These are phyloP conservation scores for Zoysia matrella DNA, from an alignment of 202 grass and related monocot species.

Conservation along the genomic window DNA sequence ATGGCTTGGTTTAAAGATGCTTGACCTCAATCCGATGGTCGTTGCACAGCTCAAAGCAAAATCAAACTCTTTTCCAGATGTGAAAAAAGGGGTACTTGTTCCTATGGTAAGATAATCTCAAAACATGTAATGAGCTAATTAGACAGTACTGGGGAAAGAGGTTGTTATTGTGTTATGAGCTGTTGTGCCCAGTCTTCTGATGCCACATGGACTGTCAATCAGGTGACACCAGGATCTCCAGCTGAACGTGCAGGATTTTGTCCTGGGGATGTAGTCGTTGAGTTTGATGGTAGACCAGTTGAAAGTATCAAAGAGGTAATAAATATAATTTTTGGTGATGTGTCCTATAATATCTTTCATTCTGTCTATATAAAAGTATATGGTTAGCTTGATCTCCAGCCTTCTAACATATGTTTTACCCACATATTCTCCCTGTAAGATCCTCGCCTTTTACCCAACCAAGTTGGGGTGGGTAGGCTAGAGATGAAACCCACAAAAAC, in stretches of 20 bases:
- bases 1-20: slow-evolving; percentile 89
- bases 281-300: slow-evolving; percentile 76
- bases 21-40: slow-evolving; percentile 75
- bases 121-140: not conserved
- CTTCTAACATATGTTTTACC: slow-evolving; percentile 8
- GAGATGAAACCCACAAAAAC: not conserved
- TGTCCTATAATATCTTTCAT: slow-evolving; percentile 11
- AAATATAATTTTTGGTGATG: slow-evolving; percentile 19
- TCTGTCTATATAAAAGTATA: not conserved
- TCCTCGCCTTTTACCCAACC: not conserved
- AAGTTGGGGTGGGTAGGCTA: not conserved
- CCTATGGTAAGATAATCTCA: slow-evolving; percentile 61
- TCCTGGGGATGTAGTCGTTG: slow-evolving; percentile 74
- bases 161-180: not conserved
- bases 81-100: slow-evolving; percentile 78
- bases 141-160: not conserved
- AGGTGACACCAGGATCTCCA: slow-evolving; percentile 85
- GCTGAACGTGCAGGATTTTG: slow-evolving; percentile 76
- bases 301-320: slow-evolving; percentile 76
- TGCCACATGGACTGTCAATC: slow-evolving; percentile 46
- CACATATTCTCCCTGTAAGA: not conserved
- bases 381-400: not conserved
- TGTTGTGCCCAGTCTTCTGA: slow-evolving; percentile 26
- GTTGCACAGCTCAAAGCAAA: slow-evolving; percentile 87
- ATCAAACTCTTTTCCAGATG: slow-evolving; percentile 73